phyloP scores from a whole-genome alignment of 495 filamentous ascomycete genomes.

The Penicillium waksmanii region DNA sequence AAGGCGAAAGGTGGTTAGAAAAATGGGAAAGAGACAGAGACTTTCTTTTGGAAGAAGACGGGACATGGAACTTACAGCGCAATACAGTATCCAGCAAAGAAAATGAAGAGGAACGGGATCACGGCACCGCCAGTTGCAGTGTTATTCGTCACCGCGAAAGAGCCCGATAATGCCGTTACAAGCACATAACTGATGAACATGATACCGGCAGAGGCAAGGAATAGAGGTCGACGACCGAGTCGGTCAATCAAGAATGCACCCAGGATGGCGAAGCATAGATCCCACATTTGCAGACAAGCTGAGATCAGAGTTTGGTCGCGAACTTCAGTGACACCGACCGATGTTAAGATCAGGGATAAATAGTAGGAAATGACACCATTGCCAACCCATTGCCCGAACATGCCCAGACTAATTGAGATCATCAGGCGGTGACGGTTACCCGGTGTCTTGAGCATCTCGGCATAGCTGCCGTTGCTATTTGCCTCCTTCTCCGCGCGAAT shows the following conservation, averaged over 20 bases:
- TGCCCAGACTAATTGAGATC: not conserved
- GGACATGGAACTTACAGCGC: slow-evolving; percentile 43
- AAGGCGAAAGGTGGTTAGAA: not conserved
- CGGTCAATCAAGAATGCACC: slow-evolving; percentile 59
- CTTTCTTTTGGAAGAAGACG: not conserved
- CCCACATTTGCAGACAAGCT: slow-evolving; percentile 33
- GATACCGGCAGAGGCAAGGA: slow-evolving; percentile 55
- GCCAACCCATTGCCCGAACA: slow-evolving; percentile 40
- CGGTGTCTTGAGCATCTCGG: slow-evolving; percentile 66
- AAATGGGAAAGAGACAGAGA: not conserved
- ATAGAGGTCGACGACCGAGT: slow-evolving; percentile 59
- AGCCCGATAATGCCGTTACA: slow-evolving; percentile 57
- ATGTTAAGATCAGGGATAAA: slow-evolving; percentile 53
- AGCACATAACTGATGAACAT: slow-evolving; percentile 58
- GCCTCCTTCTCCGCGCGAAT: slow-evolving; percentile 32
- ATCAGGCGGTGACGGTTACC: slow-evolving; percentile 66
- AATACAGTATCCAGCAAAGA: slow-evolving; percentile 59
- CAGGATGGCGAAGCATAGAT: slow-evolving; percentile 54
- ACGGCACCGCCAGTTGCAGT: slow-evolving; percentile 51
- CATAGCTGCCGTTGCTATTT: slow-evolving; percentile 33
- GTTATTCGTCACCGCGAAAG: slow-evolving; percentile 45
- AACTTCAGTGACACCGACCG: slow-evolving; percentile 53
- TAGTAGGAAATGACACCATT: slow-evolving; percentile 71
- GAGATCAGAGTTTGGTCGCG: slow-evolving; percentile 46
- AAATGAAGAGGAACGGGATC: slow-evolving; percentile 64